phyloP scores from a whole-genome alignment of 176 grass and related monocot genomes.

The Oryza glumipatula region DNA sequence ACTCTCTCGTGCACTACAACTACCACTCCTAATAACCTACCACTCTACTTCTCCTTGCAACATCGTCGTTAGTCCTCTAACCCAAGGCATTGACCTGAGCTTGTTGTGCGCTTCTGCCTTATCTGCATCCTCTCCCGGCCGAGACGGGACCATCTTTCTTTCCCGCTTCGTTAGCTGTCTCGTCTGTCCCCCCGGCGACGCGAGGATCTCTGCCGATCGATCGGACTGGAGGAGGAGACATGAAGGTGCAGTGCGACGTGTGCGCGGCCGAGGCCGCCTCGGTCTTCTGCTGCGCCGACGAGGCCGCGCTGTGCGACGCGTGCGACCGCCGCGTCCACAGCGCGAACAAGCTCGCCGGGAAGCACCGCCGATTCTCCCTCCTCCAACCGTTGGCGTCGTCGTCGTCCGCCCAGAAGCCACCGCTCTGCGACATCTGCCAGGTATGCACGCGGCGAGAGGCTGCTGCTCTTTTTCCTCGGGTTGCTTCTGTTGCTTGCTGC shows the following conservation, averaged over 20 bases:
- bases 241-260: slow-evolving; percentile 94
- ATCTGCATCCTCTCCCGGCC: neutral
- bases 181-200: neutral
- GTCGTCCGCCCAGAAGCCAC: slow-evolving; percentile 30
- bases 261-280: slow-evolving; percentile 66
- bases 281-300: slow-evolving; percentile 89
- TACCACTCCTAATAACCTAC: neutral
- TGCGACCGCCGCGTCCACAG: slow-evolving; percentile 73
- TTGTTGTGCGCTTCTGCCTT: slow-evolving; percentile 2
- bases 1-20: slow-evolving; percentile 11
- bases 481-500: neutral
- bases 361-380: slow-evolving; percentile 72
- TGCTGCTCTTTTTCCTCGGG: neutral
- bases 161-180: neutral
- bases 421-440: slow-evolving; percentile 89
- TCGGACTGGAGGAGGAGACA: neutral
- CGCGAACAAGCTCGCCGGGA: slow-evolving; percentile 79
- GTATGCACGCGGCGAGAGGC: slow-evolving; percentile 21
- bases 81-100: slow-evolving; percentile 19
- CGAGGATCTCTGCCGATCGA: neutral
- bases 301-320: slow-evolving; percentile 77
- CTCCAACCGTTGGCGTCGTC: slow-evolving; percentile 39
- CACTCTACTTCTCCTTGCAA: neutral
- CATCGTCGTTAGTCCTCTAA: slow-evolving; percentile 21
- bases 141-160: neutral